Percentiles rank a stretch among this genome's conserved stretches.
Conservation (phyloP, 208 protist genomes). For the Trypanosoma theileri region DNA sequence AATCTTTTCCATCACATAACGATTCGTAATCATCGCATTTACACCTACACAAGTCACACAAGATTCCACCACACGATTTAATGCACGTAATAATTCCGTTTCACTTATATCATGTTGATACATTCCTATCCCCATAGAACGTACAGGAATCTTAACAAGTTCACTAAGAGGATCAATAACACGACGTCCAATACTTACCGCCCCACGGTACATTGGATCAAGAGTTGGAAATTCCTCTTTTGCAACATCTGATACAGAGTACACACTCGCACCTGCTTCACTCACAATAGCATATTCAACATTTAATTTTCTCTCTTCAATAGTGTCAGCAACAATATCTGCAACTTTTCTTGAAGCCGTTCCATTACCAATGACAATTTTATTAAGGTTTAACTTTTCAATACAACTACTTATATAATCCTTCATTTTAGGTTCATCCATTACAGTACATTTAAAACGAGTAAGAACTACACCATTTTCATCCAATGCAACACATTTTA, state of each 20-base stretch:
- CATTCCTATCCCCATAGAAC: conserved; percentile 89
- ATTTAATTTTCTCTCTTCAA: conserved; percentile 37
- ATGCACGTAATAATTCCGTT: conserved; percentile 46
- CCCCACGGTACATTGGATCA: conserved; percentile 77
- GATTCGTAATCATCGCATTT: conserved; percentile 68
- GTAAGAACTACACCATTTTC: conserved; percentile 63
- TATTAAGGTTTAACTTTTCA: conserved; percentile 53
- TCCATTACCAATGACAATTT: conserved; percentile 87
- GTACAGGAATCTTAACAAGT: conserved; percentile 87
- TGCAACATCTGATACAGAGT: conserved; percentile 76
- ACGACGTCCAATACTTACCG: conserved; percentile 86
- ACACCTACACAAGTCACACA: conserved; percentile 81
- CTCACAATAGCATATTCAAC: conserved; percentile 83
- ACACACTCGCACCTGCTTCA: conserved; percentile 86
- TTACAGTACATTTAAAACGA: conserved; percentile 70
- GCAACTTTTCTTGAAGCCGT: conserved; percentile 68
- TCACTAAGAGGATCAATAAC: conserved; percentile 90
- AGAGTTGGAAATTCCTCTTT: conserved; percentile 75
- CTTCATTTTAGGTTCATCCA: conserved; percentile 65
- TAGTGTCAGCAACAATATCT: conserved; percentile 53
- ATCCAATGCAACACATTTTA: conserved; percentile 83
- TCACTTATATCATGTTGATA: conserved; percentile 91
- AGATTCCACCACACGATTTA: conserved; percentile 69
- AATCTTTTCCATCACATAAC: conserved; percentile 83
- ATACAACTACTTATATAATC: conserved; percentile 54